phyloP scores from a whole-genome alignment of 805 yeast genomes.

The Ogataea thermomethanolica region DNA sequence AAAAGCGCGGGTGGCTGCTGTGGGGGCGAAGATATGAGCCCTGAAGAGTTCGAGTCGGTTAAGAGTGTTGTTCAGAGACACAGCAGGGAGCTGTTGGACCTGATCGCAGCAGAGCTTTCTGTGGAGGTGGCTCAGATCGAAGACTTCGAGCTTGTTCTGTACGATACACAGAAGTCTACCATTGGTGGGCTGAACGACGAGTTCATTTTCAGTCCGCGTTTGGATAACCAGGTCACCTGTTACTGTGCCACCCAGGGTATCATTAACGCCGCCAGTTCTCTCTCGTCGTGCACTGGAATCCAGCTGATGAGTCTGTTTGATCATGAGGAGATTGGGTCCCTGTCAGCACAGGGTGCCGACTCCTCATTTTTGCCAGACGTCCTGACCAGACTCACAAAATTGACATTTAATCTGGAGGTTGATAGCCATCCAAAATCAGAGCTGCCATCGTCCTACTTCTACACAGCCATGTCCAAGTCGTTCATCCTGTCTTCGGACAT shows the following conservation, averaged over 20 bases:
- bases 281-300: constrained; percentile 53
- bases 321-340: constrained; percentile 94
- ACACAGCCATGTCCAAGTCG: constrained; percentile 67
- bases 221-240: constrained; percentile 88
- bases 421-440: constrained; percentile 29
- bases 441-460: constrained; percentile 37
- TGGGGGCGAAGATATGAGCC: constrained; percentile 47
- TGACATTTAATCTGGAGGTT: constrained; percentile 38
- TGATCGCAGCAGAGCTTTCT: constrained; percentile 63
- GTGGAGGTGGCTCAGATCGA: constrained; percentile 59
- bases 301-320: constrained; percentile 82
- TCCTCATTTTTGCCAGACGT: constrained; percentile 85
- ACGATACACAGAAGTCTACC: constrained; percentile 78
- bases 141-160: constrained; percentile 85
- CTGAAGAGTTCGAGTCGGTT: constrained; percentile 60
- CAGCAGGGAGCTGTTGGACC: constrained; percentile 61
- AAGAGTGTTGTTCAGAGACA: constrained; percentile 70
- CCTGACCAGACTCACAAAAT: constrained; percentile 59
- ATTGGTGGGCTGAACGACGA: constrained; percentile 90
- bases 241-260: constrained; percentile 75
- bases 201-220: constrained; percentile 85
- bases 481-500: constrained; percentile 90
- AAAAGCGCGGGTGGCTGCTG: constrained; percentile 38
- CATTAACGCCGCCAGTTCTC: constrained; percentile 38
- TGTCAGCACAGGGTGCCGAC: constrained; percentile 95